A percentile compares a stretch with the other conserved stretches of the same genome.
These are phyloP conservation scores for Cucurbita ficifolia DNA, from an alignment of 306 rosid genomes.

Conservation along the genomic window DNA sequence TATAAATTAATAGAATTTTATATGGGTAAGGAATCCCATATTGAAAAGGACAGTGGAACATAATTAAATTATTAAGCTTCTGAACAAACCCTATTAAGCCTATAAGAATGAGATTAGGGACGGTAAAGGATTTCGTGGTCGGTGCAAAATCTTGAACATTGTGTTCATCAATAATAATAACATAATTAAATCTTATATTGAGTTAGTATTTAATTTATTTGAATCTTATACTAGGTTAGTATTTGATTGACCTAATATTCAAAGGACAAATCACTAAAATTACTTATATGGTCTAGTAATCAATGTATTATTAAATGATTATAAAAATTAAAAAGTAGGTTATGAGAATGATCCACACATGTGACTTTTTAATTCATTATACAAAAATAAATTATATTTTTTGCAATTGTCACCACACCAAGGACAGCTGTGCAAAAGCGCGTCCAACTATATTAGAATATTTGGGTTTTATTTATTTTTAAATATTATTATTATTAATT, in stretches of 20 bases:
- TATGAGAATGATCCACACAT: neutral
- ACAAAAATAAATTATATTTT: neutral
- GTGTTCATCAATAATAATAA: neutral
- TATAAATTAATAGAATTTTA: neutral
- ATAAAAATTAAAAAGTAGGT: too few species aligned
- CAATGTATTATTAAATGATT: neutral
- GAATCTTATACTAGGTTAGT: neutral
- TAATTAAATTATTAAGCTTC: neutral
- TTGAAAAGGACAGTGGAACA: neutral
- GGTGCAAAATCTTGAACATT: slow-evolving; percentile 9
- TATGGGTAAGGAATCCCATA: neutral
- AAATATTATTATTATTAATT: too few species aligned
- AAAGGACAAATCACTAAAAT: neutral
- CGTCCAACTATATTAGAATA: too few species aligned
- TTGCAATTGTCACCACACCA: neutral
- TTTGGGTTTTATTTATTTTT: too few species aligned
- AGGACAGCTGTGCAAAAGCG: neutral
- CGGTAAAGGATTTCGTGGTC: slow-evolving; percentile 7
- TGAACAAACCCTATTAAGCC: neutral
- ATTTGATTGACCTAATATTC: neutral
- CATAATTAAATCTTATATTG: too few species aligned
- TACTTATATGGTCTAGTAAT: neutral
- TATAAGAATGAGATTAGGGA: neutral
- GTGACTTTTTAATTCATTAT: neutral
- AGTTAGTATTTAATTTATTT: too few species aligned